A percentile compares a stretch with the other conserved stretches of the same genome.
Conservation (phyloP, 2,329 filamentous ascomycete genomes). For the Cadophora malorum region DNA sequence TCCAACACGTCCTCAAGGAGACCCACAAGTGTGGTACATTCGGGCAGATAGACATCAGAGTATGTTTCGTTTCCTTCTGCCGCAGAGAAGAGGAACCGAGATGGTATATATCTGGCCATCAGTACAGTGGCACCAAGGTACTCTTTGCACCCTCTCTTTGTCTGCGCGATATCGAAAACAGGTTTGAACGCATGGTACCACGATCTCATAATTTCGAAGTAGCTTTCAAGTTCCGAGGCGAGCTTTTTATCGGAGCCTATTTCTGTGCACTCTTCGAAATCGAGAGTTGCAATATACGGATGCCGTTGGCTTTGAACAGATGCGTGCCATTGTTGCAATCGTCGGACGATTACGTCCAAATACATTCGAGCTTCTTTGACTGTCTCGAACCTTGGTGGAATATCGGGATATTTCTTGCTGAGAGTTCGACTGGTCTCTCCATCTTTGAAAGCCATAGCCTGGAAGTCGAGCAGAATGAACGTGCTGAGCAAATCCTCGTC, state of each 20-base stretch:
- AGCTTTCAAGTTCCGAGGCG: neutral
- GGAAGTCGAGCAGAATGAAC: slow-evolving; percentile 24
- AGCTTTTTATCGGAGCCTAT: neutral
- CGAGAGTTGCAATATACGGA: slow-evolving; percentile 9
- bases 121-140: slow-evolving; percentile 3
- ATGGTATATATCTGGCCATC: slow-evolving; percentile 13
- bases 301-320: neutral
- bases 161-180: neutral
- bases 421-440: neutral
- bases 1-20: slow-evolving; percentile 19
- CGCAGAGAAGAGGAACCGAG: neutral
- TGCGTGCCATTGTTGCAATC: slow-evolving; percentile 14
- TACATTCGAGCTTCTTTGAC: slow-evolving; percentile 24
- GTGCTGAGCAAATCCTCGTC: slow-evolving; percentile 23
- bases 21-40: slow-evolving; percentile 12
- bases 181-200: slow-evolving; percentile 15
- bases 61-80: slow-evolving; percentile 10
- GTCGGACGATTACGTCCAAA: slow-evolving; percentile 24
- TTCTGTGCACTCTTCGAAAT: slow-evolving; percentile 3
- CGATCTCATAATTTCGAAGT: neutral
- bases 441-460: slow-evolving; percentile 17
- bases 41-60: slow-evolving; percentile 15
- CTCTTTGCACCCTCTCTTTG: neutral
- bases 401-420: slow-evolving; percentile 19
- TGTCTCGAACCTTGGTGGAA: slow-evolving; percentile 22